Evolutionary conservation across 139 green algal genomes (phyloP).

Genomic region (Nannochloris sp.): DNA sequence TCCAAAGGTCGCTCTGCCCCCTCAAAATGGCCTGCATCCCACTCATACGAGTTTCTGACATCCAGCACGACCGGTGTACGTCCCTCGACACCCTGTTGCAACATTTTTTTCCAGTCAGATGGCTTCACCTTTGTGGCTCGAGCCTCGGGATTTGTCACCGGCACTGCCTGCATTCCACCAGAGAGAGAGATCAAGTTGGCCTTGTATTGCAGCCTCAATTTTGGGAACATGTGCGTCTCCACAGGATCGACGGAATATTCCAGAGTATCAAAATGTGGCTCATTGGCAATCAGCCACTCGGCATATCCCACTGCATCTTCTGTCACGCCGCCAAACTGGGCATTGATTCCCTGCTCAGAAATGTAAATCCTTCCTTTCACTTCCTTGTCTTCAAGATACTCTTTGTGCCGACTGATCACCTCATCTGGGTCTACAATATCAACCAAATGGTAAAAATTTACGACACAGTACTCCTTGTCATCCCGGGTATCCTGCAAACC

Average conservation of each 20-base stretch:
- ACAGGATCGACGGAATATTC: constrained; percentile 33
- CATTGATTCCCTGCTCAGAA: constrained; percentile 90
- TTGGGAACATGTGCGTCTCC: constrained; percentile 64
- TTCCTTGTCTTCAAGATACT: constrained; percentile 42
- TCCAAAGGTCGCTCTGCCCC: constrained; percentile 64
- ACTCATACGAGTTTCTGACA: constrained; percentile 96
- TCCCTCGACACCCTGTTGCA: constrained; percentile 19
- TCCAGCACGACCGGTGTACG: constrained; percentile 75
- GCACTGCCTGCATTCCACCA: constrained; percentile 58
- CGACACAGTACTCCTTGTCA: constrained; percentile 33
- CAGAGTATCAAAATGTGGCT: constrained; percentile 43
- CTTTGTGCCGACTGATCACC: constrained; percentile 40
- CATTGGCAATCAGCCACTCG: constrained; percentile 47
- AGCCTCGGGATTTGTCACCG: constrained; percentile 49
- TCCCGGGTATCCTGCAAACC: neutral
- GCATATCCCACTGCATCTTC: constrained; percentile 61
- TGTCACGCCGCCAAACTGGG: constrained; percentile 66
- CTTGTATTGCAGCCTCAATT: constrained; percentile 71
- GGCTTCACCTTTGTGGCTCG: constrained; percentile 55
- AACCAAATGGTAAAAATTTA: constrained; percentile 95
- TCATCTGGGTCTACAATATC: constrained; percentile 54
- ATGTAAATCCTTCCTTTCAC: constrained; percentile 92
- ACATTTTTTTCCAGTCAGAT: constrained; percentile 56
- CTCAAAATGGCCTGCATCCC: constrained; percentile 94
- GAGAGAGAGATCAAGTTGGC: constrained; percentile 74